Percentiles rank a stretch among this genome's conserved stretches.
These are phyloP conservation scores for Pythium folliculosum DNA, from an alignment of 352 stramenopile genomes.

Conservation along the genomic window DNA sequence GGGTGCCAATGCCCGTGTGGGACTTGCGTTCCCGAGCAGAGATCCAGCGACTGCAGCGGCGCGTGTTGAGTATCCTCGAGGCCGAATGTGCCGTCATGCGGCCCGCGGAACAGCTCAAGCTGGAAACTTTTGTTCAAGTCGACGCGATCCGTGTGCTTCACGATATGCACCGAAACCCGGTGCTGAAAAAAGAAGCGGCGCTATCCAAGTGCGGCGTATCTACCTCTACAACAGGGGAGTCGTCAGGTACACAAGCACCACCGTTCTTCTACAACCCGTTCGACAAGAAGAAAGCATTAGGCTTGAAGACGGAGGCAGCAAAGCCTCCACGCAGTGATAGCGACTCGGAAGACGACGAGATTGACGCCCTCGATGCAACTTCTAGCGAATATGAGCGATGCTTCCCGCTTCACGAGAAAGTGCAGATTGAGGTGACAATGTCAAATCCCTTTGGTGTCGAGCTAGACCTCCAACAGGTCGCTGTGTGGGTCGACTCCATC, in stretches of 20 bases:
- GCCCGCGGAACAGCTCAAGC: conserved; percentile 50
- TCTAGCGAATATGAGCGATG: conserved; percentile 34
- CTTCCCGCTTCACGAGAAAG: conserved; percentile 57
- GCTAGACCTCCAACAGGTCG: conserved; percentile 64
- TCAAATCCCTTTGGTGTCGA: conserved; percentile 71
- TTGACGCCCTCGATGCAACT: conserved; percentile 22
- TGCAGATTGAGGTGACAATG: conserved; percentile 59
- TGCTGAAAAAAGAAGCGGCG: conserved; percentile 39
- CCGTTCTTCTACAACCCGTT: conserved; percentile 48
- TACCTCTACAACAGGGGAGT: conserved; percentile 15
- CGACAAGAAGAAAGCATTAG: conserved; percentile 18
- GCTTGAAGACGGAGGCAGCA: conserved; percentile 4
- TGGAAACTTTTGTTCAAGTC: conserved; percentile 61
- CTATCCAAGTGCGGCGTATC: conserved; percentile 38
- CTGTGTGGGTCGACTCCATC: conserved; percentile 41
- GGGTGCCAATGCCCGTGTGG: conserved; percentile 37
- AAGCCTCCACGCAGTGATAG: neutral
- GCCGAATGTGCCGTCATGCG: conserved; percentile 54
- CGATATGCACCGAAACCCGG: conserved; percentile 29
- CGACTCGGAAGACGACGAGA: conserved; percentile 16
- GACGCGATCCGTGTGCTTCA: conserved; percentile 43
- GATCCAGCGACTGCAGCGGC: conserved; percentile 57
- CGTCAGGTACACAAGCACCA: neutral
- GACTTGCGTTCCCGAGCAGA: conserved; percentile 59
- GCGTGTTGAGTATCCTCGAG: conserved; percentile 54